Conservation (phyloP, 345 rosid genomes). For the Rhodamnia rubescens region DNA sequence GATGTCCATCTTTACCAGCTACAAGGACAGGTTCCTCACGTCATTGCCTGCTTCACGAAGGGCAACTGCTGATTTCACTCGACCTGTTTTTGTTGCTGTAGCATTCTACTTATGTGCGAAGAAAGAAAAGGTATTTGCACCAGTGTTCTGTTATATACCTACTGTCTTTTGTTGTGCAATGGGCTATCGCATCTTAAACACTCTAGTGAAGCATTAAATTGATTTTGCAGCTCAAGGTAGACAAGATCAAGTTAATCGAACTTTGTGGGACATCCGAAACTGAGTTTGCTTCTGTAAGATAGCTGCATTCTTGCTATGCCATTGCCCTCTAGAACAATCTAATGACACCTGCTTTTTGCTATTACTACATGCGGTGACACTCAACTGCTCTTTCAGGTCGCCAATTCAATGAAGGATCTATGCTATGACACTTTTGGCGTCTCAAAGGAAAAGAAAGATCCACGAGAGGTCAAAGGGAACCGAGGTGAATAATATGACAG, state of each 20-base stretch:
- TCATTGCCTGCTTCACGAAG: constrained; percentile 65
- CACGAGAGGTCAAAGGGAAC: constrained; percentile 44
- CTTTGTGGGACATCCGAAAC: constrained; percentile 87
- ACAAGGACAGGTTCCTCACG: constrained; percentile 67
- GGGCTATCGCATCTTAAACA: neutral
- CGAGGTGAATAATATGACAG: constrained; percentile 21
- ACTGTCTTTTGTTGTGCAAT: neutral
- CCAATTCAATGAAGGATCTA: constrained; percentile 54
- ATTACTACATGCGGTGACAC: neutral
- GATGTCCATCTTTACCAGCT: constrained; percentile 19
- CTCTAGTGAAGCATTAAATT: neutral
- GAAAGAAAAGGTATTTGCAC: constrained; percentile 43
- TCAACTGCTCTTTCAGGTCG: constrained; percentile 23
- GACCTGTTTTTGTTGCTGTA: constrained; percentile 82
- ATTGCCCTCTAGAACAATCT: neutral
- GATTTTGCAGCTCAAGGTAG: constrained; percentile 65
- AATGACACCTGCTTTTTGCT: neutral
- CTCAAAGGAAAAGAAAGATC: constrained; percentile 37
- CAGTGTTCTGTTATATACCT: neutral
- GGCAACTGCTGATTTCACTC: constrained; percentile 57
- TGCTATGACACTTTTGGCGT: constrained; percentile 48
- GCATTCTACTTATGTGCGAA: constrained; percentile 87
- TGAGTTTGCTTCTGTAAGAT: constrained; percentile 72
- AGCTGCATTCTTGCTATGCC: neutral
- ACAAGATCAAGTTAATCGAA: constrained; percentile 72